Base-by-base conservation (phyloP, 352 stramenopile species). In the Blastocystis hominis region DNA sequence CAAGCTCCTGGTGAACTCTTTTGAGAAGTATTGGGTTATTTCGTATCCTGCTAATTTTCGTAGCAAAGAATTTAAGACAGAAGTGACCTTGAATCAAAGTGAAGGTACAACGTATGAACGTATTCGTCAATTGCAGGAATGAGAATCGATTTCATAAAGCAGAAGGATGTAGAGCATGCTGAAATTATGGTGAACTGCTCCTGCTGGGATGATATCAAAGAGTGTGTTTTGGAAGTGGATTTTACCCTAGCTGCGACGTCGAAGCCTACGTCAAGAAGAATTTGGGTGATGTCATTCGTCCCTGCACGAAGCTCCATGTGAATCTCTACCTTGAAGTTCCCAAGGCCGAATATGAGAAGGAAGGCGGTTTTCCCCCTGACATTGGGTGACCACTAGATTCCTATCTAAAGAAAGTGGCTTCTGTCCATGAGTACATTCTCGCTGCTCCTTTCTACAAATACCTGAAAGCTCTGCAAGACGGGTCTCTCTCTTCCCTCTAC, bases 81-180 rank as follows among this genome's bases (percentile, higher is more conserved):
- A 80, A 24, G 36, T 40, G 10, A 64, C 70, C 6, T 42, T 47
- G 50, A 80, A 80, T 46, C 70, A 80, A 47, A 80, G 50, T 54
- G 46, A 80, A 64, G 53, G 70, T 80, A 47, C 20, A 15, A n/a
- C 36, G 46, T 62, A 24, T 9, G 53, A n/a, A 17, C 15, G 46
- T 24, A 42, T 80, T 63, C 63, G 17, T 56, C 36, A 46, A n/a
- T 1, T n/a, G 17, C 17, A 80, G 70, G 70, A 80, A 80, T 80
- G 46, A 20, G 70, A 62, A 80, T 80, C 53, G 70, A 80, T 61
- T 80, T 80, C 70, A 36, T n/a, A 64, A 80, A 80, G 53, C 46
- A 40, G 24, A 80, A 80, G 40, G 50, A 62, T 42, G n/a, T 9
- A 24, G 46, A 63, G n/a, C 15, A 24, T 13, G 50, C 55, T 15